phyloP scores from a whole-genome alignment of 164 flowering plant genomes.

The Umbellularia californica region DNA sequence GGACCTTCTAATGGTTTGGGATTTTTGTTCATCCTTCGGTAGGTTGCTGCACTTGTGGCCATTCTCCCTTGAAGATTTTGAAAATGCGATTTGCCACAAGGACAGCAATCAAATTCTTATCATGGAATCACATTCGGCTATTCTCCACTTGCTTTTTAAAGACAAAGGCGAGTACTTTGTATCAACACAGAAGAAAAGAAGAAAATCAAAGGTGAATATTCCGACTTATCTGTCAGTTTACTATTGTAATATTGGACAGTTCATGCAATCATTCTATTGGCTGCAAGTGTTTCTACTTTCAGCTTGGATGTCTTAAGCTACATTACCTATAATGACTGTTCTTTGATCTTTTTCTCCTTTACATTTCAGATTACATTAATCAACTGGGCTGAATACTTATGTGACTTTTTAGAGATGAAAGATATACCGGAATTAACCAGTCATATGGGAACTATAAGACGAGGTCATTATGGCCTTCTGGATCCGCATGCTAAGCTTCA shows the following conservation, averaged over 20 bases:
- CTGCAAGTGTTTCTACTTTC: background rate
- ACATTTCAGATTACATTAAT: constrained; percentile 62
- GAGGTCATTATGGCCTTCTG: constrained; percentile 84
- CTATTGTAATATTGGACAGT: background rate
- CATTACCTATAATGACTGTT: constrained; percentile 4
- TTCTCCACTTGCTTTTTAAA: constrained; percentile 65
- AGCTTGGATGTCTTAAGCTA: constrained; percentile 1
- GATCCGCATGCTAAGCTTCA: constrained; percentile 54
- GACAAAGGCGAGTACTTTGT: constrained; percentile 47
- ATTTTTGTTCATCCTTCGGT: constrained; percentile 77
- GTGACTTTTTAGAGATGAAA: constrained; percentile 75
- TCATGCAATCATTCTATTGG: background rate
- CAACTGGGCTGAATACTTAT: constrained; percentile 80
- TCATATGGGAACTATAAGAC: constrained; percentile 52
- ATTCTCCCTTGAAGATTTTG: constrained; percentile 85
- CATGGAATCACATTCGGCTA: constrained; percentile 65
- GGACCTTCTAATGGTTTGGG: constrained; percentile 93
- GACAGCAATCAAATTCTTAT: constrained; percentile 59
- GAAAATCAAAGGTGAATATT: constrained; percentile 55
- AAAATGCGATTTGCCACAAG: constrained; percentile 77
- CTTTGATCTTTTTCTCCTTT: background rate
- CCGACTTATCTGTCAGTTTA: background rate
- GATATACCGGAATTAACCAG: constrained; percentile 42
- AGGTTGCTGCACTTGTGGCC: constrained; percentile 66
- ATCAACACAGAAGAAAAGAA: constrained; percentile 38